Conservation (phyloP, 345 rosid species). For the Moricandia moricandioides region DNA sequence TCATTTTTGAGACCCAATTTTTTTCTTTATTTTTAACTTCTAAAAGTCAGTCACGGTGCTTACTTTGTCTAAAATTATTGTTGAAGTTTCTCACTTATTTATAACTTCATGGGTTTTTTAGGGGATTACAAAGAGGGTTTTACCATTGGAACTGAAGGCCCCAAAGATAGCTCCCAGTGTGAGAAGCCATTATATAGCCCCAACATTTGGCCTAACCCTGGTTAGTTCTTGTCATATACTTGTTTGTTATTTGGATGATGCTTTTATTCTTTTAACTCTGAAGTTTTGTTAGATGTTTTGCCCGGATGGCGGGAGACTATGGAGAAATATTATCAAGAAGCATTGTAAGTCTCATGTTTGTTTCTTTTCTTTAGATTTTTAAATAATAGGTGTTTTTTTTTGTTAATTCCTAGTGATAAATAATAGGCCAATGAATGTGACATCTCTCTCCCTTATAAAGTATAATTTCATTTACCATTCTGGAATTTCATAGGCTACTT, state of each 20-base stretch:
- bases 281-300: not conserved
- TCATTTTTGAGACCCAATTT: too few relatives aligned
- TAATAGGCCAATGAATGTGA: not conserved
- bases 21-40: too few relatives aligned
- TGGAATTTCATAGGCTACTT: not conserved
- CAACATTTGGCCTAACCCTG: constrained; percentile 68
- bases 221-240: constrained; percentile 30
- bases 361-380: not conserved
- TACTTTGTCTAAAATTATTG: not conserved
- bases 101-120: constrained; percentile 24
- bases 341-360: not conserved
- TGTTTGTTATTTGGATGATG: constrained; percentile 4
- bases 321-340: not conserved
- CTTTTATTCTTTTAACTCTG: not conserved
- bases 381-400: not conserved
- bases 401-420: not conserved
- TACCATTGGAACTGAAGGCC: constrained; percentile 63
- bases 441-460: not conserved
- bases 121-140: constrained; percentile 88
- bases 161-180: constrained; percentile 48
- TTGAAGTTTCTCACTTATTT: not conserved
- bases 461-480: not conserved
- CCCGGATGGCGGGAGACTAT: not conserved
- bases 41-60: too few relatives aligned
- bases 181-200: constrained; percentile 72